Percentiles rank a stretch among this genome's conserved stretches.
Evolutionary conservation across 345 rosid species (phyloP).

Genomic region (Dipteronia sinensis): DNA sequence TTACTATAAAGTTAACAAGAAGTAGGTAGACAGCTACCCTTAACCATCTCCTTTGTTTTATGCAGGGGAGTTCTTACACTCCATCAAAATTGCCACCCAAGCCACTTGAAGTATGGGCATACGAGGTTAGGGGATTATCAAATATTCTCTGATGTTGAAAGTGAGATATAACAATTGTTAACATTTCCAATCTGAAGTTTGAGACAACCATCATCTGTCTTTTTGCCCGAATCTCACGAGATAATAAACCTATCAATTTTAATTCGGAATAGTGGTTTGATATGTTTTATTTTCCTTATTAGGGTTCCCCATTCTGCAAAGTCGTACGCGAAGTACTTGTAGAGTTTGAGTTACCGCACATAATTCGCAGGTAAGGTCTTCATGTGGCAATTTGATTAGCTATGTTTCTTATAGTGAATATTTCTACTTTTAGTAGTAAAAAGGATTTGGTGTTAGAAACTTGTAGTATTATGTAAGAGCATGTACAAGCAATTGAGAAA

Average conservation of each 20-base stretch:
- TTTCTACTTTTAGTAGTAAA: not conserved
- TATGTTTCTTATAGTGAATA: not conserved
- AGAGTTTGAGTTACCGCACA: slow-evolving; percentile 82
- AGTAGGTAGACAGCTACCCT: not conserved
- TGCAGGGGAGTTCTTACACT: slow-evolving; percentile 72
- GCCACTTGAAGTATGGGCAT: slow-evolving; percentile 88
- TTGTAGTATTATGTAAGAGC: not conserved
- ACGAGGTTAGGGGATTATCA: slow-evolving; percentile 51
- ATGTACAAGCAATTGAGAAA: not conserved
- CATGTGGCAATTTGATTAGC: not conserved
- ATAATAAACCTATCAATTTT: no score
- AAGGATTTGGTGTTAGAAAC: not conserved
- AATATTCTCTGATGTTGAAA: not conserved
- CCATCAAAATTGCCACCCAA: slow-evolving; percentile 84
- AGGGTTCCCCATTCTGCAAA: slow-evolving; percentile 95
- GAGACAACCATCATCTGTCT: not conserved
- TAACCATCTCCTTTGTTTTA: slow-evolving; percentile 7
- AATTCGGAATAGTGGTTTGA: not conserved
- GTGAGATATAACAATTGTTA: not conserved
- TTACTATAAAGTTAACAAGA: not conserved
- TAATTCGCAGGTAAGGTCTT: slow-evolving; percentile 57
- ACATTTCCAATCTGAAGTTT: slow-evolving; percentile 10
- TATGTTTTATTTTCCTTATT: slow-evolving; percentile 18
- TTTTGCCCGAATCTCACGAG: slow-evolving; percentile 6
- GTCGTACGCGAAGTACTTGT: slow-evolving; percentile 82